Evolutionary conservation across 257 asterid genomes (phyloP), one percentile per base, ranked within the genome.

Genomic region (Cinchona pubescens): DNA sequence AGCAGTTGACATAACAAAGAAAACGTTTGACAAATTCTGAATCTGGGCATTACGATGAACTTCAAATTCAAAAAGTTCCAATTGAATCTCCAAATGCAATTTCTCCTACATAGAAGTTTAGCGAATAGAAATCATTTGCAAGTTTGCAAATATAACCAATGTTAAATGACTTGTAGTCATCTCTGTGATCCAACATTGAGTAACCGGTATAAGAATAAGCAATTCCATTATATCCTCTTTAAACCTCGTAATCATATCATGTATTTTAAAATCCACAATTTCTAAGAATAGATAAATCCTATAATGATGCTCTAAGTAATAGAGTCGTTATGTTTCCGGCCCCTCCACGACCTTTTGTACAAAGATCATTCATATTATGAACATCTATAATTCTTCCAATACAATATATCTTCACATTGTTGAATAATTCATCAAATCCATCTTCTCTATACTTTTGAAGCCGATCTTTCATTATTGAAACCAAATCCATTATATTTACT

Each of bases 91-190:
- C 49, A 43, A 43, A 43, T 46, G 53, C 5, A 46, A 15, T 15
- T 46, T 46, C 53, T 46, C 21, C 15, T 46, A 21, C n/a, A 46
- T 46, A 12, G 15, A 43, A 43, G 49, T 43, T 0, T n/a, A 43
- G 1, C 0, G 67, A 66, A 72, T 79, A 74, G 67, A 42, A 59
- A 59, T 73, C 56, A 45, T 63, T 64, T 56, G 42, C 60, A 59
- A 71, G 66, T 27, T 35, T 19, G 9, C 77, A 77, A 14, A 34
- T 79, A 7, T 67, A 14, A 15, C 25, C 37, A 29, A 68, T 58
- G 18, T 59, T 29, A 21, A 74, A 67, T 1, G 72, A 30, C 67
- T 74, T 46, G 29, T 74, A 74, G 19, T 37, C 60, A 59, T 62
- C 59, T 32, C 25, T 74, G 62, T 43, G n/a, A 67, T 73, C 19